Conservation (phyloP, 179 eudicot genomes). For the Drosera spatulata region DNA sequence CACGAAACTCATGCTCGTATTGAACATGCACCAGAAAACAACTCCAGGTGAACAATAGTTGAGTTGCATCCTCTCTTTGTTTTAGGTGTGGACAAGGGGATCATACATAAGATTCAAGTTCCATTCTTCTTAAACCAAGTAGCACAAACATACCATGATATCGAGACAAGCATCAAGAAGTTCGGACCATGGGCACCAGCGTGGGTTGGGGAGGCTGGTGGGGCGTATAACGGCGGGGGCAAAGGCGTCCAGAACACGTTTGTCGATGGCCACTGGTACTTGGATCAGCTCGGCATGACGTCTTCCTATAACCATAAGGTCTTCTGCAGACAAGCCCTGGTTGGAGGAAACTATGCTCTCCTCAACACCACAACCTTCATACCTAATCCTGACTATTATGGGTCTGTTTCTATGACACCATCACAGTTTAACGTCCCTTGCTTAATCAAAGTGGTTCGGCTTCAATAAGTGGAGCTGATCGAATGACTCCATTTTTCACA, state of each 20-base stretch:
- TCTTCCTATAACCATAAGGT: slow-evolving; percentile 44
- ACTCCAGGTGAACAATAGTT: no score
- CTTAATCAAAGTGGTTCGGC: not conserved
- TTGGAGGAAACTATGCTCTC: slow-evolving; percentile 56
- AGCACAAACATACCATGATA: slow-evolving; percentile 30
- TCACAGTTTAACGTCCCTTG: no score
- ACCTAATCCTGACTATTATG: slow-evolving; percentile 60
- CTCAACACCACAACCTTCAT: slow-evolving; percentile 43
- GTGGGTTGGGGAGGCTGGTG: slow-evolving; percentile 65
- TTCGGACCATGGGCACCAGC: slow-evolving; percentile 37
- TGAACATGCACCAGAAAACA: no score
- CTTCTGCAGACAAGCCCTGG: slow-evolving; percentile 49
- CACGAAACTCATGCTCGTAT: no score
- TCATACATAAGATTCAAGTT: slow-evolving; percentile 37
- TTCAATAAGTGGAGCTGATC: not conserved
- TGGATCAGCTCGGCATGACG: slow-evolving; percentile 67
- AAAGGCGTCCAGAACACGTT: slow-evolving; percentile 37
- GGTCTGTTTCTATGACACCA: slow-evolving; percentile 11
- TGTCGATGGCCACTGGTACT: slow-evolving; percentile 48
- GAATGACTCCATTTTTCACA: slow-evolving; percentile 4
- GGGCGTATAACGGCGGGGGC: slow-evolving; percentile 58
- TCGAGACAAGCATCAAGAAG: slow-evolving; percentile 5
- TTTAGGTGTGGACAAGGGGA: slow-evolving; percentile 32
- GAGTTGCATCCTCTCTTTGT: not conserved
- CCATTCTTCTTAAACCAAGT: slow-evolving; percentile 29